Evolutionary conservation across 1,139 yeast species (phyloP), one percentile per base, ranked within the genome.

Genomic region (Wickerhamomyces sp.): DNA sequence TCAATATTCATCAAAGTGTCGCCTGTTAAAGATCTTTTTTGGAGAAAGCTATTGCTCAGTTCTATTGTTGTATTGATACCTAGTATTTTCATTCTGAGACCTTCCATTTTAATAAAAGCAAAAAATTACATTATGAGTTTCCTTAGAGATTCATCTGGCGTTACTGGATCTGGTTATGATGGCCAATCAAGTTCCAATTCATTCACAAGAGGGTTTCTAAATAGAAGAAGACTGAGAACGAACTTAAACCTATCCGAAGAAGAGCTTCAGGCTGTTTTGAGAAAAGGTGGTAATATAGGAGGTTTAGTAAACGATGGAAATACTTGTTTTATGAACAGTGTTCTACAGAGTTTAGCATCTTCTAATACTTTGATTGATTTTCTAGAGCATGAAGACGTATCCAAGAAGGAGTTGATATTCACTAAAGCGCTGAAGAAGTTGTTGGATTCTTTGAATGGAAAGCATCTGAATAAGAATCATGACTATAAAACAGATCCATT

Each of bases 311-410:
- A 89, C 60, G 96, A 88, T 49, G 96, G 96, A 13, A 89, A 89
- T 55, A 87, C 96, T 0, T 89, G 97, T 59, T 89, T 89, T 54
- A 88, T 89, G 95, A 89, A 89, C 61, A 80, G 89, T 17, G 96
- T 89, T 2, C 66, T 89, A 28, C 97, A 89, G 60, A 75, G 88
- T 13, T 65, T 89, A 47, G 90, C 96, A 0, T 82, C 95, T 0
- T 81, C 94, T 1, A 69, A 73, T 28, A 77, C 81, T 37, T 64
- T 89, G 25, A 49, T 72, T 28, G 65, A 67, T 24, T 86, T 83
- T 13, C 53, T 67, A 86, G 41, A 76, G 78, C 37, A 40, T 10
- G 47, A 43, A 12, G 58, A 44, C 5, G 43, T 59, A 49, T 40
- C 50, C 22, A 41, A 50, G 57, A 27, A 47, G 22, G 66, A 64